Evolutionary conservation across 495 filamentous ascomycete species (phyloP), one percentile per base, ranked within the genome.

Genomic region (Amorphotheca resinae): DNA sequence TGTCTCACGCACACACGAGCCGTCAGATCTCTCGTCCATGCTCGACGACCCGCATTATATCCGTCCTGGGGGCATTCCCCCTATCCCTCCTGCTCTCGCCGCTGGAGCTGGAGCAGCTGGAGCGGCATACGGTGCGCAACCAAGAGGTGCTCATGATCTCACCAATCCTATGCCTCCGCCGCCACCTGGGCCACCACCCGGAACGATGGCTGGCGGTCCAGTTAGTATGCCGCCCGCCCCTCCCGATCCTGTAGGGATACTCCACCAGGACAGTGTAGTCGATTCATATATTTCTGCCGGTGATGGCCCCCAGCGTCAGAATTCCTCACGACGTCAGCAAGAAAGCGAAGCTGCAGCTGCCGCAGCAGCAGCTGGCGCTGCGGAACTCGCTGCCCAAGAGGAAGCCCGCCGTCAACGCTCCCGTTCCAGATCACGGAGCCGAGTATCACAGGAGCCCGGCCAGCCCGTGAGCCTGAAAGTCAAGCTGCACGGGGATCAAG

Each of bases 391-490:
- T 2, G 58, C 58, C 1, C 52, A 63, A 44, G 61, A 68, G 46
- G 46, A 46, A 17, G 42, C 20, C 1, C 38, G 45, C 3, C 32
- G 49, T 28, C 33, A 28, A 11, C 43, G 50, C 7, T 49, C 40
- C 9, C 11, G 44, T 20, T 37, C 39, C 33, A 62, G 60, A 28
- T 36, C 33, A 9, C 38, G 26, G 46, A 37, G 15, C 11, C 34
- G 20, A 37, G 11, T 2, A 3, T 8, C 14, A 56, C 51, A 23
- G 52, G 53, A n/a, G 60, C 58, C 65, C 12, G 73, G 73, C 9
- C 73, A 76, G 14, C 79, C 84, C 2, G 80, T 85, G 39, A 82
- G 76, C 41, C 76, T 93, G 38, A 86, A 86, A 61, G 69, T 93
- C 20, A 80, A 81, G 57, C 77, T 88, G 64, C 78, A 86, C 60